Evolutionary conservation across 768 basidiomycete genomes (phyloP).

Genomic region (Omphalotus guepiniiformis): DNA sequence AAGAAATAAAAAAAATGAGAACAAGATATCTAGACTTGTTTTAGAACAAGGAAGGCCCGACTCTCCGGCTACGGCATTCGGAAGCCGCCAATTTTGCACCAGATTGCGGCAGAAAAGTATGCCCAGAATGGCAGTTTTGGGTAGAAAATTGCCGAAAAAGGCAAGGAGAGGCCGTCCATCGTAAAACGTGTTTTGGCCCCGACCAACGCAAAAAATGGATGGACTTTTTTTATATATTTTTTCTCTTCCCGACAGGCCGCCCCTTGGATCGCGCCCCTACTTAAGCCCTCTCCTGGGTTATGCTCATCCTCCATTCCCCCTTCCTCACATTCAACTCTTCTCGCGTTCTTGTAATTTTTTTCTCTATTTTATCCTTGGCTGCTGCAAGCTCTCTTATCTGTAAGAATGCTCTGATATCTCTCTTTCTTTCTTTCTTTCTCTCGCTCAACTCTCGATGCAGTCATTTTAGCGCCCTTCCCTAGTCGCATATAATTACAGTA

Average conservation of each 20-base stretch:
- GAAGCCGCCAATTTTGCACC: no score
- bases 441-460: background rate
- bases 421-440: background rate
- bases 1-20: no score
- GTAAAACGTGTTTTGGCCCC: slow-evolving; percentile 72
- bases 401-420: background rate
- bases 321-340: slow-evolving; percentile 18
- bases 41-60: no score
- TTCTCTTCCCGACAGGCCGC: slow-evolving; percentile 52
- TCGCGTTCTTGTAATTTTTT: slow-evolving; percentile 2
- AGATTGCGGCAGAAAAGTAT: background rate
- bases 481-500: background rate
- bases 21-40: no score
- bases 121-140: slow-evolving; percentile 6
- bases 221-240: slow-evolving; percentile 47
- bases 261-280: slow-evolving; percentile 42
- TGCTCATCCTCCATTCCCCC: slow-evolving; percentile 22
- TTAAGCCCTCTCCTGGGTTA: slow-evolving; percentile 35
- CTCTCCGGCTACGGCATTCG: no score
- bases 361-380: slow-evolving; percentile 8
- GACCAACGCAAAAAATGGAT: slow-evolving; percentile 55
- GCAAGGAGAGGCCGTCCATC: slow-evolving; percentile 43
- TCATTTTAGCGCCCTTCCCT: background rate
- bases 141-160: slow-evolving; percentile 23
- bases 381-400: slow-evolving; percentile 13